Conservation (phyloP, 768 basidiomycete genomes). For the Suillus weaverae region DNA sequence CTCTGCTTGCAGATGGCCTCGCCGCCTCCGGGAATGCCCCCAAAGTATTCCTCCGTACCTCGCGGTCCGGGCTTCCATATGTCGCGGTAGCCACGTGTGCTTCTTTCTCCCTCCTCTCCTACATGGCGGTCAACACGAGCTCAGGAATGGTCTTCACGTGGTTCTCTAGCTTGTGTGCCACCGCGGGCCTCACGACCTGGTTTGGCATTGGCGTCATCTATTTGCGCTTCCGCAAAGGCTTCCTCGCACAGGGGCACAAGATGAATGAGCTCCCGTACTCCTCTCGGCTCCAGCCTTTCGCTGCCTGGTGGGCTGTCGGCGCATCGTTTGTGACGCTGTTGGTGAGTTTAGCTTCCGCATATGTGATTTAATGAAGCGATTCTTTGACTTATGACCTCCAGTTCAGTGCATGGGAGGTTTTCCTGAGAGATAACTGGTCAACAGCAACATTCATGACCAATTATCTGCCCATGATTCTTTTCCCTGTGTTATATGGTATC, state of each 20-base stretch:
- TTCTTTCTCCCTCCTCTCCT: slow-evolving; percentile 39
- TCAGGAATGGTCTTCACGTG: slow-evolving; percentile 43
- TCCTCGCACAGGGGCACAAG: slow-evolving; percentile 49
- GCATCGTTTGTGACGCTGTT: slow-evolving; percentile 31
- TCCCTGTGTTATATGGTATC: slow-evolving; percentile 46
- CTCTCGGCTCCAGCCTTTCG: slow-evolving; percentile 41
- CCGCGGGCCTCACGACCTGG: slow-evolving; percentile 45
- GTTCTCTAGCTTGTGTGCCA: slow-evolving; percentile 37
- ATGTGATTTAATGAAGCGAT: neutral
- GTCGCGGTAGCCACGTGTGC: slow-evolving; percentile 34
- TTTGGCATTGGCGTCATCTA: slow-evolving; percentile 46
- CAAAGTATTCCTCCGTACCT: slow-evolving; percentile 45
- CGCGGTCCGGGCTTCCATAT: slow-evolving; percentile 44
- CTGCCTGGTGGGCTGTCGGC: slow-evolving; percentile 37
- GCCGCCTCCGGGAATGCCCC: slow-evolving; percentile 56
- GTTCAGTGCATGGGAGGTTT: slow-evolving; percentile 44
- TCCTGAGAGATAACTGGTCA: slow-evolving; percentile 40
- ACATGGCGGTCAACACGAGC: slow-evolving; percentile 37
- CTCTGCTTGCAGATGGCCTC: slow-evolving; percentile 47
- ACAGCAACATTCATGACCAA: slow-evolving; percentile 41
- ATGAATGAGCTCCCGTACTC: slow-evolving; percentile 47
- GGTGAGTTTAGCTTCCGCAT: slow-evolving; percentile 27
- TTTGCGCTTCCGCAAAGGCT: slow-evolving; percentile 47
- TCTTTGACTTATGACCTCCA: slow-evolving; percentile 12
- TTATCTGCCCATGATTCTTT: slow-evolving; percentile 42